Evolutionary conservation across 139 green algal species (phyloP).

Genomic region (Gonium pectorale): DNA sequence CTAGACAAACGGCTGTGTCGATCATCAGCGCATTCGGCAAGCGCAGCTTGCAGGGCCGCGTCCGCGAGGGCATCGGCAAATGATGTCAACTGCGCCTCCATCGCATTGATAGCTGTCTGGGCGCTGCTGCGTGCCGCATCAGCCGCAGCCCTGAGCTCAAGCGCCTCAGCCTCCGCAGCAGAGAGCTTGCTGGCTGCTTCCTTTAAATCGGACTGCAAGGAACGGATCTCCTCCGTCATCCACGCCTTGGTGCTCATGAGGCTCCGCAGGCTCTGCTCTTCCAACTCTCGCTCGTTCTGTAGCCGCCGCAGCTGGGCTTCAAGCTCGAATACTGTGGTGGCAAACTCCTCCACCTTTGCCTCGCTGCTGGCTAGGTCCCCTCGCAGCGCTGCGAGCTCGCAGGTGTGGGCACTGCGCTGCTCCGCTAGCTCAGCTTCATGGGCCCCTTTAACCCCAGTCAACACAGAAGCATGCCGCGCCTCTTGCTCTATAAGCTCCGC

Average conservation of each 20-base stretch:
- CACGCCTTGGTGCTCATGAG: conserved; percentile 3
- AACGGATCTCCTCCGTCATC: conserved; percentile 44
- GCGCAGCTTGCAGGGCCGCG: conserved; percentile 14
- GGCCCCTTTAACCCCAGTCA: not conserved
- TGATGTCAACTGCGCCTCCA: not conserved
- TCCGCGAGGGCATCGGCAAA: conserved; percentile 12
- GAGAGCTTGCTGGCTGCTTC: not conserved
- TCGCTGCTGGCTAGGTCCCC: not conserved
- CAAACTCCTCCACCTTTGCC: not conserved
- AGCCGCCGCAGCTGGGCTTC: conserved; percentile 3
- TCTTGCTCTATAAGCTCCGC: not conserved
- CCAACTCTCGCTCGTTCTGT: conserved; percentile 28
- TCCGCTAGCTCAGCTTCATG: not conserved
- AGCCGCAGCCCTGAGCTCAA: not conserved
- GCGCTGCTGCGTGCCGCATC: no score
- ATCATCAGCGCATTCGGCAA: no score
- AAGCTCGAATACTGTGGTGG: not conserved
- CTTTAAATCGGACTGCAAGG: conserved; percentile 4
- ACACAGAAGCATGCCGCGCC: not conserved
- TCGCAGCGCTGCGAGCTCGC: not conserved
- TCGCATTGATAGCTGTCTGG: not conserved
- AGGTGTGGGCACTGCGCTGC: not conserved
- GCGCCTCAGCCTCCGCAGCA: not conserved
- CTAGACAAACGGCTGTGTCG: no score
- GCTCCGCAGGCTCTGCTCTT: conserved; percentile 38